Evolutionary conservation across 2,329 filamentous ascomycete species (phyloP).

Genomic region (Calonectria hongkongensis): DNA sequence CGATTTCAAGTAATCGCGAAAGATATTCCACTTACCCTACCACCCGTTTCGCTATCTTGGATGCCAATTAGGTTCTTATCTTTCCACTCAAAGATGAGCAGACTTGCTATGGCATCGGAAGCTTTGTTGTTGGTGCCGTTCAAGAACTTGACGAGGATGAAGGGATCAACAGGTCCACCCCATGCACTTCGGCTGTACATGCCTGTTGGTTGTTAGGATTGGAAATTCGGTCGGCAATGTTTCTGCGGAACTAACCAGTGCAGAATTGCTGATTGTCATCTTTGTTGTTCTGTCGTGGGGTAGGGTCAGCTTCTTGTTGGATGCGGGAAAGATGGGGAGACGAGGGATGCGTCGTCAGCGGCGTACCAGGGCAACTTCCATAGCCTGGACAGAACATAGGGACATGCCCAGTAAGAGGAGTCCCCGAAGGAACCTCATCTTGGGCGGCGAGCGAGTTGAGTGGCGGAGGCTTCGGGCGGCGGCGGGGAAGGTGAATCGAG

Average conservation of each 20-base stretch:
- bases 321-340: neutral
- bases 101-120: constrained; percentile 84
- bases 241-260: constrained; percentile 67
- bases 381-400: constrained; percentile 71
- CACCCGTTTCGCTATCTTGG: constrained; percentile 71
- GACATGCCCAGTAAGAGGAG: constrained; percentile 72
- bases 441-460: constrained; percentile 49
- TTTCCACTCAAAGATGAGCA: constrained; percentile 95
- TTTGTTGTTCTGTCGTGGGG: constrained; percentile 78
- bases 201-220: constrained; percentile 66
- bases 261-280: constrained; percentile 89
- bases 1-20: constrained; percentile 1
- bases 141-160: constrained; percentile 89
- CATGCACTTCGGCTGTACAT: constrained; percentile 95
- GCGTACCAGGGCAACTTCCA: constrained; percentile 76
- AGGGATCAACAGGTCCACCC: constrained; percentile 91
- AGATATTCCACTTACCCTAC: constrained; percentile 67
- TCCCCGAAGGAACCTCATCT: constrained; percentile 74
- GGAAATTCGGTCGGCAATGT: neutral
- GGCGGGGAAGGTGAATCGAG: constrained; percentile 23
- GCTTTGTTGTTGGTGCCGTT: constrained; percentile 72
- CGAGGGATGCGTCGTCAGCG: constrained; percentile 23
- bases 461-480: constrained; percentile 41
- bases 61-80: constrained; percentile 88
- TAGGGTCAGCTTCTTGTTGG: constrained; percentile 49